Percentiles rank a stretch among this genome's conserved stretches.
Evolutionary conservation across 805 yeast genomes (phyloP).

Genomic region (Saturnispora hagleri): DNA sequence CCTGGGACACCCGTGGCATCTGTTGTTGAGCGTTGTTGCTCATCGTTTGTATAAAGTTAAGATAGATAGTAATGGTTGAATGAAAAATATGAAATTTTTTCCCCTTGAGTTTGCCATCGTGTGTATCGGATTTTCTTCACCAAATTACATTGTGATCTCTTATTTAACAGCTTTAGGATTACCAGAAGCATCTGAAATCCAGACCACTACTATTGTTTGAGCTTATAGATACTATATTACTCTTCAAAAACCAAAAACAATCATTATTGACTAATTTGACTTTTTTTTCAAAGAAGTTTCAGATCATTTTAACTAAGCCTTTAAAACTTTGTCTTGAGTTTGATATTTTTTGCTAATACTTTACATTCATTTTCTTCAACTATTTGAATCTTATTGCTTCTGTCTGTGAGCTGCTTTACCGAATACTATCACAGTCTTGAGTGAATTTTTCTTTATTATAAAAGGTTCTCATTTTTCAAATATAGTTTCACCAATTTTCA

Average conservation of each 20-base stretch:
- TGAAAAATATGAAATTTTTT: background rate
- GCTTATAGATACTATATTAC: background rate
- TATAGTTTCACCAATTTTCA: background rate
- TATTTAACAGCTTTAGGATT: background rate
- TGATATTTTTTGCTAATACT: background rate
- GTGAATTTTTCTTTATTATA: background rate
- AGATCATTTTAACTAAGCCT: background rate
- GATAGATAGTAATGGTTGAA: background rate
- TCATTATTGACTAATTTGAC: background rate
- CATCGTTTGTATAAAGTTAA: background rate
- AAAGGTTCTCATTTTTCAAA: background rate
- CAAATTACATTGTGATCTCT: background rate
- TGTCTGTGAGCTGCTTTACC: background rate
- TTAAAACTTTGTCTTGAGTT: background rate
- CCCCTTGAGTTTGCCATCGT: background rate
- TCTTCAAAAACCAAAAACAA: background rate
- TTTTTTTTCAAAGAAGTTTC: background rate
- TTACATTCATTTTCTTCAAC: background rate
- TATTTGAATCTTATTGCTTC: background rate
- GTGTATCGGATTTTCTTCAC: background rate
- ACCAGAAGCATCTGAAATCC: background rate
- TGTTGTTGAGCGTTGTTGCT: constrained; percentile 12
- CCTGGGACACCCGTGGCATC: constrained; percentile 13
- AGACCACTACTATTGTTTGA: background rate
- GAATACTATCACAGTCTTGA: background rate